phyloP scores from a whole-genome alignment of 2,329 filamentous ascomycete species.

The Ceratocystis albifundus region DNA sequence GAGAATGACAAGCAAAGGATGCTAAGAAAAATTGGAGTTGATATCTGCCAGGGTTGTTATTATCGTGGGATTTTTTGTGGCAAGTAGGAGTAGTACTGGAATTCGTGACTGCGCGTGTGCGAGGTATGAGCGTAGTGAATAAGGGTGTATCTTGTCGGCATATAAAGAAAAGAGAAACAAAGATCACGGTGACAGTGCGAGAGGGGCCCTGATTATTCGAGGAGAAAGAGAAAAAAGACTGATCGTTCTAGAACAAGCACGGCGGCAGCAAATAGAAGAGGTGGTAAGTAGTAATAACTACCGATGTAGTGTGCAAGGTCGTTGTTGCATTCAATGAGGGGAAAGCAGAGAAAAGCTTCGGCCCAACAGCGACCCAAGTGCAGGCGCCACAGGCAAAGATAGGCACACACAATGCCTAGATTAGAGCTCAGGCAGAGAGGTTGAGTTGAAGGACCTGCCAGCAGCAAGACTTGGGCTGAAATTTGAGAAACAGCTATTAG shows the following conservation, averaged over 20 bases:
- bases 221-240: constrained; percentile 1
- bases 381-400: not conserved
- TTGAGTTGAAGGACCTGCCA: not conserved
- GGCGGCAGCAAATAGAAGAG: not conserved
- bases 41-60: constrained; percentile 2
- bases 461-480: constrained; percentile 8
- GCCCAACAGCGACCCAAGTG: constrained; percentile 8
- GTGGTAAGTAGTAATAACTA: constrained; percentile 7
- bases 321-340: constrained; percentile 11
- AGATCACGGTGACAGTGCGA: not conserved
- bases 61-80: constrained; percentile 10
- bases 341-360: constrained; percentile 5
- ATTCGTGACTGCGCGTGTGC: not conserved
- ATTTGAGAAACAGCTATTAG: constrained; percentile 2
- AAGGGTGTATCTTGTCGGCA: not conserved
- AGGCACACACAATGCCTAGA: constrained; percentile 1
- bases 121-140: not conserved
- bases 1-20: constrained; percentile 9
- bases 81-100: not conserved
- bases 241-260: constrained; percentile 1
- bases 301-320: not conserved
- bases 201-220: not conserved
- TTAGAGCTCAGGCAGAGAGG: constrained; percentile 1
- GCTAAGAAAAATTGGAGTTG: constrained; percentile 8
- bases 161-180: not conserved